Evolutionary conservation across 2,329 filamentous ascomycete species (phyloP).

Genomic region (Pezicula carpinea): DNA sequence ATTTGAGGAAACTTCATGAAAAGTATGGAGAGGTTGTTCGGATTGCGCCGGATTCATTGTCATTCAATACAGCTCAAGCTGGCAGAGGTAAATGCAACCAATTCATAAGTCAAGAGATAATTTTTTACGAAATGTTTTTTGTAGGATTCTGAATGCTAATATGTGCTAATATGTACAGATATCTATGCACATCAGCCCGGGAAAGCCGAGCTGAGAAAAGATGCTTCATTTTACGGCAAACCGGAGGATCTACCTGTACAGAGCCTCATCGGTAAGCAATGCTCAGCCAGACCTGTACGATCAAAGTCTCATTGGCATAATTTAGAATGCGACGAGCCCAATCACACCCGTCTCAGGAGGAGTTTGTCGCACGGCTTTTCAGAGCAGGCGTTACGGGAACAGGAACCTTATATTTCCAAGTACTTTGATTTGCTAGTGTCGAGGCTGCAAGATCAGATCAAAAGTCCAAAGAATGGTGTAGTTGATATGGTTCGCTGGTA

Average conservation of each 20-base stretch:
- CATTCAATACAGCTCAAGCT: slow-evolving; percentile 12
- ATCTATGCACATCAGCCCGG: neutral
- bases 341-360: slow-evolving; percentile 9
- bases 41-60: slow-evolving; percentile 15
- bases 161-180: neutral
- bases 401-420: slow-evolving; percentile 34
- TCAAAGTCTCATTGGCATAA: no score
- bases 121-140: no score
- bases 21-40: slow-evolving; percentile 5
- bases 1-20: neutral
- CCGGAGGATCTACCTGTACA: no score
- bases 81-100: no score
- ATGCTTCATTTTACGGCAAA: neutral
- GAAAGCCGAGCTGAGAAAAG: neutral
- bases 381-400: slow-evolving; percentile 34
- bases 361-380: slow-evolving; percentile 35
- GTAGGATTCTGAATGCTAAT: no score
- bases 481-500: slow-evolving; percentile 3
- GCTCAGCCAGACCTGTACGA: no score
- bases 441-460: slow-evolving; percentile 15
- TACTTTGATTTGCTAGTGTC: slow-evolving; percentile 34
- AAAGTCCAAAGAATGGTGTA: slow-evolving; percentile 6
- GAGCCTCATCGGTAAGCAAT: no score
- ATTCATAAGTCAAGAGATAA: no score
- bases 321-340: neutral